A percentile compares a stretch with the other conserved stretches of the same genome.
Conservation (phyloP, 306 rosid genomes). For the Boehmeria nivea region DNA sequence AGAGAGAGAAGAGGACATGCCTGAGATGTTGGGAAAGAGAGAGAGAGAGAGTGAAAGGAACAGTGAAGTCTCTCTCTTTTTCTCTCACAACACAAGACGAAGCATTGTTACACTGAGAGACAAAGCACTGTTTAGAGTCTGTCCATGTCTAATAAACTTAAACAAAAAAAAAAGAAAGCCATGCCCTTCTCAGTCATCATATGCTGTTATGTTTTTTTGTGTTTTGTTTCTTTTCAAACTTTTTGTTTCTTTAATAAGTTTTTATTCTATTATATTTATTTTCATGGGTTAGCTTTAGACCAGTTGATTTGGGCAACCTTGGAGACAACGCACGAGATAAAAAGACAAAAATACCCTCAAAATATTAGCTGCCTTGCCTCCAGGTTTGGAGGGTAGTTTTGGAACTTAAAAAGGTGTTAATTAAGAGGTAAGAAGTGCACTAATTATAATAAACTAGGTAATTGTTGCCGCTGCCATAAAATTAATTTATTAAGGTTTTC, state of each 20-base stretch:
- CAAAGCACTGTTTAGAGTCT: conserved; percentile 14
- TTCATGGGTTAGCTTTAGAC: conserved; percentile 2
- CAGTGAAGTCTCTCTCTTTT: conserved; percentile 3
- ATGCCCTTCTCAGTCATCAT: conserved; percentile 22
- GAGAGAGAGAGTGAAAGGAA: conserved; percentile 3
- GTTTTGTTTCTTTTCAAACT: neutral
- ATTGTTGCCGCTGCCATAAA: conserved; percentile 2
- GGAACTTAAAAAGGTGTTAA: conserved; percentile 3
- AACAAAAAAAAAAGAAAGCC: neutral
- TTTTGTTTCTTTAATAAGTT: neutral
- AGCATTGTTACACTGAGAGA: conserved; percentile 10
- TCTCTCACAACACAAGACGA: conserved; percentile 7
- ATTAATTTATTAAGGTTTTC: neutral
- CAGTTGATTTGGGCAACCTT: conserved; percentile 14
- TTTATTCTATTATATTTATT: neutral
- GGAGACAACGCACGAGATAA: conserved; percentile 11
- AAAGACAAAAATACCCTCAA: neutral
- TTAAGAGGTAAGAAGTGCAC: conserved; percentile 3
- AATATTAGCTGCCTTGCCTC: too few species aligned
- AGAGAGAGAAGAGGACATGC: conserved; percentile 25
- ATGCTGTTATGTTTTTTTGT: conserved; percentile 9
- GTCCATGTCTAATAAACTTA: conserved; percentile 16
- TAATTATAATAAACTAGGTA: conserved; percentile 10
- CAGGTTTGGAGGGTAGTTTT: neutral
- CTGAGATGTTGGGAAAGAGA: conserved; percentile 3